Evolutionary conservation across 2,329 filamentous ascomycete genomes (phyloP), one percentile per base, ranked within the genome.

Genomic region (Paecilomyces sp.): DNA sequence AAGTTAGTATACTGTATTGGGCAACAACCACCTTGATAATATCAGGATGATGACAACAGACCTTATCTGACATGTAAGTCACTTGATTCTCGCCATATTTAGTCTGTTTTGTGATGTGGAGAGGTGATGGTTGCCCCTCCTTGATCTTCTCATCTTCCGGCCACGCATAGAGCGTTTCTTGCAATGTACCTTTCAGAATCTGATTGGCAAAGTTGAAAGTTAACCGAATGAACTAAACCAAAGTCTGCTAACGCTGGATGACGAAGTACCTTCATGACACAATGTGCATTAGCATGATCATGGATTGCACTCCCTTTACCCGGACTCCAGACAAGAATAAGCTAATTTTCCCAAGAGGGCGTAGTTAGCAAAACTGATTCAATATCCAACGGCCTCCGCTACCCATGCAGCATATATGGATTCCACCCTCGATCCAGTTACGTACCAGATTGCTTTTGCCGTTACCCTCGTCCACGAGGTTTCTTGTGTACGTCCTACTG

Each of bases 401-500:
- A n/a, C 3, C 18, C 41, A 47, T 18, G 15, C 4, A 47, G 41
- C n/a, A n/a, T 47, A 47, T 47, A 47, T 4, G 18, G n/a, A 7
- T 18, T 9, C 41, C 41, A 18, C n/a, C 5, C 41, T 47, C 4
- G 25, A 24, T 30, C 2, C 13, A 25, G n/a, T 28, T 41, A 75
- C 83, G 70, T 76, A 89, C 86, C 72, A 91, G 73, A 68, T 91
- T 91, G 69, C 86, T 87, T 74, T 90, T 90, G 61, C 86, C 91
- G 67, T 96, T 96, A 2, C 92, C 91, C 71, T 92, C 88, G 69
- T 96, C 91, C 53, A 97, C 91, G 3, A 96, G 83, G 71, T 96
- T 96, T 58, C 92, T 80, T 12, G 92, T 96, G 74, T 96, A 97
- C 1, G 84, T 83, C 67, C 87, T 81, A 63, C 81, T 86, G 18